Conservation (phyloP, 352 stramenopile species). For the Phytopythium aichiense region DNA sequence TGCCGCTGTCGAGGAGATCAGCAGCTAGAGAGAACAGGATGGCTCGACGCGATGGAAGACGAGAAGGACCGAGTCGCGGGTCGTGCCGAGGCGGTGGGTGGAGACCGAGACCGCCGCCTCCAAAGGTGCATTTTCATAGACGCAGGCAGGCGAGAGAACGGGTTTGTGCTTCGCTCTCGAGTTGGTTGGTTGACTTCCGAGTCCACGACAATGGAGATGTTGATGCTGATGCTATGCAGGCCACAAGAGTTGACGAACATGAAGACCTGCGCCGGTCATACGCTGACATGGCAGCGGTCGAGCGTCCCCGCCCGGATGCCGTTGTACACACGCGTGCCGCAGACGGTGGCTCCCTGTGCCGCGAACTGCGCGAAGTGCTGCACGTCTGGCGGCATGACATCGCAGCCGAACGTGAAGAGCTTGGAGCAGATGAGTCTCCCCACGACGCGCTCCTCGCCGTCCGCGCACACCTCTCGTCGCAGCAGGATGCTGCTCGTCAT, state of each 20-base stretch:
- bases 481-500: slow-evolving; percentile 24
- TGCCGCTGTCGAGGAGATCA: slow-evolving; percentile 26
- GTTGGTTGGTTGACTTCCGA: background rate
- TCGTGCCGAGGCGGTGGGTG: background rate
- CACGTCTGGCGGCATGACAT: slow-evolving; percentile 17
- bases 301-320: slow-evolving; percentile 16
- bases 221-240: background rate
- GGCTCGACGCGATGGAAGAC: background rate
- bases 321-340: slow-evolving; percentile 48
- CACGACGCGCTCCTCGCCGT: slow-evolving; percentile 50
- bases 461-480: slow-evolving; percentile 32
- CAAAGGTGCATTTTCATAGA: background rate
- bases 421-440: slow-evolving; percentile 59
- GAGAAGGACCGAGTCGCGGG: background rate
- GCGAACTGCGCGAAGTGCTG: slow-evolving; percentile 32
- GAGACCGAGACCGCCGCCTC: background rate
- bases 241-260: background rate
- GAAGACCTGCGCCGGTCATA: background rate
- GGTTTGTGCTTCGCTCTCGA: background rate
- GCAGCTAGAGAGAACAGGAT: slow-evolving; percentile 20
- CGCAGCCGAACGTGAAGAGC: slow-evolving; percentile 9
- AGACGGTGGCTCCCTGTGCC: slow-evolving; percentile 23
- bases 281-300: slow-evolving; percentile 5
- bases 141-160: background rate
- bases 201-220: background rate